These are phyloP conservation scores for Rosa chinensis DNA, from an alignment of 306 rosid species.

Conservation along the genomic window DNA sequence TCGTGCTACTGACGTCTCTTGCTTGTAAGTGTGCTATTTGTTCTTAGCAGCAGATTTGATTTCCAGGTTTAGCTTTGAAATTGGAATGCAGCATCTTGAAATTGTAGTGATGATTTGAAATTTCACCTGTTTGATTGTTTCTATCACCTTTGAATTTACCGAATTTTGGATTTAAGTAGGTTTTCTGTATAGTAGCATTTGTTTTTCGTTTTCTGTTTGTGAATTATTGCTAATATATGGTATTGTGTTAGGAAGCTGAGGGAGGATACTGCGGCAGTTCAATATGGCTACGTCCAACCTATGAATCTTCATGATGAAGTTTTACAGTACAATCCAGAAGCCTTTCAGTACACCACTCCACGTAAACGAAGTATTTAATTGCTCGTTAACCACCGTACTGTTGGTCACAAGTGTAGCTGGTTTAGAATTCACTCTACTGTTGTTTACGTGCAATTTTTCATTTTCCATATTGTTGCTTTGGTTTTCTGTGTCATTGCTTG, in stretches of 20 bases:
- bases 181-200: not conserved
- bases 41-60: slow-evolving; percentile 3
- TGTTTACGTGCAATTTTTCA: no score
- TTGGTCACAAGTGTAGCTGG: no score
- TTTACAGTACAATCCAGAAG: no score
- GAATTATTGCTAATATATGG: slow-evolving; percentile 8
- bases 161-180: not conserved
- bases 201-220: not conserved
- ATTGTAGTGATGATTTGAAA: slow-evolving; percentile 5
- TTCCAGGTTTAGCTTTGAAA: slow-evolving; percentile 8
- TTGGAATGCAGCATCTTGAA: slow-evolving; percentile 18
- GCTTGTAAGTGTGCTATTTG: slow-evolving; percentile 56
- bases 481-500: no score
- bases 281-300: slow-evolving; percentile 45
- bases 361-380: no score
- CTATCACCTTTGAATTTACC: not conserved
- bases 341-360: no score
- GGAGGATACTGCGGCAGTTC: slow-evolving; percentile 52
- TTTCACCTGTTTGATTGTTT: not conserved
- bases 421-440: no score
- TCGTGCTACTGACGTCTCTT: slow-evolving; percentile 76
- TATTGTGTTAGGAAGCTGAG: slow-evolving; percentile 64
- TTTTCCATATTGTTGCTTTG: no score
- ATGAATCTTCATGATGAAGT: slow-evolving; percentile 68
- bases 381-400: no score